Evolutionary conservation across 2,329 filamentous ascomycete species (phyloP).

Genomic region (Epichloe amarillans): DNA sequence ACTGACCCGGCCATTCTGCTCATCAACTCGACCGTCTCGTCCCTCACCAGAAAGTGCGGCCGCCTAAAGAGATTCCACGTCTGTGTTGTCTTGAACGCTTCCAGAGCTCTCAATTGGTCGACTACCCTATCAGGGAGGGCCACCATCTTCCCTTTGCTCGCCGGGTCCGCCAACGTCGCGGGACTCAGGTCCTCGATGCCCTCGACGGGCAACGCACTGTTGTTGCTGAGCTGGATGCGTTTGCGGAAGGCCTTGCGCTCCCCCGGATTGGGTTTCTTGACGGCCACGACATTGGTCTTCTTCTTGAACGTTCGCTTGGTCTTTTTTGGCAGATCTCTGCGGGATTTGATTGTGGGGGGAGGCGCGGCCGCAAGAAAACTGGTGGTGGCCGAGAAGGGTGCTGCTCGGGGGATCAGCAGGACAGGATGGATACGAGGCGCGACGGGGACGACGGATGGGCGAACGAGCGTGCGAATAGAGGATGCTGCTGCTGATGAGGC

Average conservation of each 20-base stretch:
- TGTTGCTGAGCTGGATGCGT: slow-evolving; percentile 83
- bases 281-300: slow-evolving; percentile 26
- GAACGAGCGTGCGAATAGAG: slow-evolving; percentile 29
- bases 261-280: slow-evolving; percentile 56
- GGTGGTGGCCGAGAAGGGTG: slow-evolving; percentile 28
- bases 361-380: slow-evolving; percentile 15
- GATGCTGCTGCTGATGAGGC: slow-evolving; percentile 5
- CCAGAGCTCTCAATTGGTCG: slow-evolving; percentile 67
- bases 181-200: slow-evolving; percentile 49
- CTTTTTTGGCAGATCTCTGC: slow-evolving; percentile 23
- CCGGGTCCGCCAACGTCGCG: slow-evolving; percentile 38
- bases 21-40: slow-evolving; percentile 64
- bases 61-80: slow-evolving; percentile 75
- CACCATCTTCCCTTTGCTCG: slow-evolving; percentile 52
- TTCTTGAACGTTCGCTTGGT: slow-evolving; percentile 40
- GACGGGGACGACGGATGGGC: slow-evolving; percentile 18
- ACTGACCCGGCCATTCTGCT: slow-evolving; percentile 45
- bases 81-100: slow-evolving; percentile 86
- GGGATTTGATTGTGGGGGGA: slow-evolving; percentile 21
- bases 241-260: slow-evolving; percentile 82
- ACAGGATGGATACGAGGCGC: slow-evolving; percentile 20
- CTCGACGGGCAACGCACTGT: slow-evolving; percentile 70
- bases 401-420: slow-evolving; percentile 14
- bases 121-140: slow-evolving; percentile 56
- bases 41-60: slow-evolving; percentile 65